phyloP scores from a whole-genome alignment of 148 eudicot genomes.

The Polygonum maritimum region DNA sequence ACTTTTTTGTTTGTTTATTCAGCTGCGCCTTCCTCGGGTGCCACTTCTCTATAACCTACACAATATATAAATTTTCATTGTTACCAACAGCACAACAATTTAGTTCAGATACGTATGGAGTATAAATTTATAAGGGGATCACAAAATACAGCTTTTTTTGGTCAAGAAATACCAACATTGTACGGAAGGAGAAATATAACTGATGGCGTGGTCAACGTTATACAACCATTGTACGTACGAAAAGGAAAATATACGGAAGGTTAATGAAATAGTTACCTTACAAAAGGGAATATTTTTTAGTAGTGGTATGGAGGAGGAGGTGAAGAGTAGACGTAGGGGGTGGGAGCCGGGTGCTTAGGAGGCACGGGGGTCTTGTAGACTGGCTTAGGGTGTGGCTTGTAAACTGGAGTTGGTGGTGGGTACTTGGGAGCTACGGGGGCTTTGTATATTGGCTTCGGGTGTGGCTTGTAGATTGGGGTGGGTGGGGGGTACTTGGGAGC shows the following conservation, averaged over 20 bases:
- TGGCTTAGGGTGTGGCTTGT: background rate
- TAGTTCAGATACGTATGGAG: background rate
- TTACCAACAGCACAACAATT: background rate
- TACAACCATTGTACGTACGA: no score
- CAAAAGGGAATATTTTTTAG: background rate
- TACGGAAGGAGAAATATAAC: no score
- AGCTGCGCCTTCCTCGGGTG: background rate
- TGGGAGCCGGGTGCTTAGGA: background rate
- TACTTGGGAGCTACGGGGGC: background rate
- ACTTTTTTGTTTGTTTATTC: background rate
- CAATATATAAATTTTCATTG: background rate
- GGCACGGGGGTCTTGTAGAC: background rate
- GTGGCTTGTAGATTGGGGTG: background rate
- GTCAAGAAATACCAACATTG: no score
- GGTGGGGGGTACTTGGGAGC: background rate
- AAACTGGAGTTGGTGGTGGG: background rate
- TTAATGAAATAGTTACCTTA: conserved; percentile 1
- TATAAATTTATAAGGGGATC: no score
- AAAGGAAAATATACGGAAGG: background rate
- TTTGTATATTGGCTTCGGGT: background rate
- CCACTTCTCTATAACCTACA: background rate
- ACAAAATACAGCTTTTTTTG: no score
- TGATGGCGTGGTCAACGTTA: no score
- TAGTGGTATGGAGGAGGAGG: background rate
- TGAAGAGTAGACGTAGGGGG: background rate